Base-by-base conservation (phyloP, 768 basidiomycete species). In the Gloeopeniophorella convolvens region DNA sequence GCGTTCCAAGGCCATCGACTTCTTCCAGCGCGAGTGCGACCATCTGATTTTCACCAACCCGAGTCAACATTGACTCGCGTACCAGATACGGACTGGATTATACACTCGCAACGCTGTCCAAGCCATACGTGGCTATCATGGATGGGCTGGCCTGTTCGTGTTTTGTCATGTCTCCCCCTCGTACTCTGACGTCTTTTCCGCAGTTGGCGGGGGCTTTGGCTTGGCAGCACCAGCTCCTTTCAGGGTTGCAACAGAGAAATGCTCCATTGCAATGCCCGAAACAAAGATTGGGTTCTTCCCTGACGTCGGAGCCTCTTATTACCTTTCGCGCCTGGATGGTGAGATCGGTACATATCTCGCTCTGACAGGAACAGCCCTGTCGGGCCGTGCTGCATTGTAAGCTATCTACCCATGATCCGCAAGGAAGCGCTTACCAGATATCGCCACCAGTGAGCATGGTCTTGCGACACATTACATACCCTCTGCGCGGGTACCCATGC, bases 161-260 rank as follows among this genome's bases (percentile, higher is more conserved):
- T 59, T 11, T 58, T 33, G 28, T 35, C 27, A 45, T 52, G 33
- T 45, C 40, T 24, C 42, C 46, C 42, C 31, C 28, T 11, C 45
- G 58, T 50, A 44, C 47, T 41, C 30, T 45, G 32, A 51, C 49
- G 16, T 41, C 47, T 24, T 54, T 13, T 42, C 55, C 55, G 28
- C 54, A 96, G 92, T 97, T 85, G 96, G 96, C 39, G 96, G 96
- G 46, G 96, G 96, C 42, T 89, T 87, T 18, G 96, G 96, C 32
- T 80, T 99, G 41, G 74, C 80, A 32, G 79, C 84, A 10, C 78
- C 84, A 50, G 95, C 94, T 3, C 78, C 84, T 0, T 93, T 98
- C 68, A 79, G 96, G 53, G 78, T 99, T 48, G 94, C 94, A 3
- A 98, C 95, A 3, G 92, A 95, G 65, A 87, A 86, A 23, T 96